These are phyloP conservation scores for Trypanosoma rangeli DNA, from an alignment of 208 protist species.

Conservation along the genomic window DNA sequence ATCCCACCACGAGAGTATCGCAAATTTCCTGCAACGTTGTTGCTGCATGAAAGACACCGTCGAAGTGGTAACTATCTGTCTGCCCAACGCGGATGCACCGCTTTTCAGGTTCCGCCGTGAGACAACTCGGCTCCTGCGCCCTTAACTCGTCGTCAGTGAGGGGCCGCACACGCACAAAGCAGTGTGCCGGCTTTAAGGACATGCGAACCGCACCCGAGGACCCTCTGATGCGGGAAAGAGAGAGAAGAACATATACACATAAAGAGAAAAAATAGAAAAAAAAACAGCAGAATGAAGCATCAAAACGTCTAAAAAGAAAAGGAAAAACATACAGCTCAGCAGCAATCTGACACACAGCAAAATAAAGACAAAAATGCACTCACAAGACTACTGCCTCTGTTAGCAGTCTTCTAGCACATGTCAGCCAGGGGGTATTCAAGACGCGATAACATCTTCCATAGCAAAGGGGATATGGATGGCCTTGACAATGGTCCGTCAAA, in stretches of 20 bases:
- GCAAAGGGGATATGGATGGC: slow-evolving; percentile 6
- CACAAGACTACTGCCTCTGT: background rate
- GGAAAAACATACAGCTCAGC: background rate
- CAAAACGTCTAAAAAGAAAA: slow-evolving; percentile 8
- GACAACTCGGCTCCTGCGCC: background rate
- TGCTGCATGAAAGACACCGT: background rate
- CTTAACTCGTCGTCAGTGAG: background rate
- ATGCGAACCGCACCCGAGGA: background rate
- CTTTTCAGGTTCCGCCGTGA: background rate
- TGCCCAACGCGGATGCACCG: slow-evolving; percentile 5
- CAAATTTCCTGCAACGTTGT: slow-evolving; percentile 6
- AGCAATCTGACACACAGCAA: background rate
- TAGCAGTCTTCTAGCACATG: background rate
- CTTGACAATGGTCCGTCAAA: background rate
- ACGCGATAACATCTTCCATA: background rate
- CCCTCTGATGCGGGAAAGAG: background rate
- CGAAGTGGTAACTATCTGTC: slow-evolving; percentile 3
- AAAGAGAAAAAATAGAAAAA: slow-evolving; percentile 10
- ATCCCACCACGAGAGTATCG: background rate
- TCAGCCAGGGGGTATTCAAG: slow-evolving; percentile 5
- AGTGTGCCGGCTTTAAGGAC: slow-evolving; percentile 1
- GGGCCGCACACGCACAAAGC: slow-evolving; percentile 19
- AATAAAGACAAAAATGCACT: too few species aligned
- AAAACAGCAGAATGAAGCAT: background rate
- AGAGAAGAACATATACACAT: background rate